Evolutionary conservation across 2,329 filamentous ascomycete genomes (phyloP).

Genomic region (Xylaria sp.): DNA sequence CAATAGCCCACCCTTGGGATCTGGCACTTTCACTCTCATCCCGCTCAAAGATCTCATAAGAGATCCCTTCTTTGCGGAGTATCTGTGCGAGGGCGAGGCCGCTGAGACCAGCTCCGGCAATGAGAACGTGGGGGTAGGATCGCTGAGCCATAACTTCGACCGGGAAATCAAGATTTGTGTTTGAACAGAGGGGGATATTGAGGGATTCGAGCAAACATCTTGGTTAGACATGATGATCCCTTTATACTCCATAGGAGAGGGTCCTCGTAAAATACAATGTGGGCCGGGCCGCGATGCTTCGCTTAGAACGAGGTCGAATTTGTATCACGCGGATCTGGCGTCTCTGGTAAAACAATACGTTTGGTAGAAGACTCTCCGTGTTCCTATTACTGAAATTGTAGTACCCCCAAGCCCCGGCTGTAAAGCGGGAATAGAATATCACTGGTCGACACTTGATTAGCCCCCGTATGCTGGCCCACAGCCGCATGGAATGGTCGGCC

Average conservation of each 20-base stretch:
- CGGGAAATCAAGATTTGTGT: neutral
- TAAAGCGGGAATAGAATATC: constrained; percentile 8
- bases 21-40: constrained; percentile 25
- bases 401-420: neutral
- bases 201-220: neutral
- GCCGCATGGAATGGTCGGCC: neutral
- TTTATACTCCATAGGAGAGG: neutral
- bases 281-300: neutral
- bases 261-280: neutral
- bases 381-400: neutral
- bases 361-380: neutral
- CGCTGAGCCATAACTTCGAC: constrained; percentile 2
- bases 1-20: constrained; percentile 37
- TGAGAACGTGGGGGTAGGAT: constrained; percentile 33
- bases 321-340: neutral
- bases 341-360: neutral
- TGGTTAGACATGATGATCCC: neutral
- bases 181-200: neutral
- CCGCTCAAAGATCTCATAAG: constrained; percentile 38
- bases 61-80: constrained; percentile 34
- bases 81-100: constrained; percentile 37
- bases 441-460: neutral
- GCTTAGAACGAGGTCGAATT: neutral
- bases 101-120: constrained; percentile 35
- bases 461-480: neutral